These are phyloP conservation scores for Zoysia matrella DNA, from an alignment of 202 grass and related monocot genomes.

Conservation along the genomic window DNA sequence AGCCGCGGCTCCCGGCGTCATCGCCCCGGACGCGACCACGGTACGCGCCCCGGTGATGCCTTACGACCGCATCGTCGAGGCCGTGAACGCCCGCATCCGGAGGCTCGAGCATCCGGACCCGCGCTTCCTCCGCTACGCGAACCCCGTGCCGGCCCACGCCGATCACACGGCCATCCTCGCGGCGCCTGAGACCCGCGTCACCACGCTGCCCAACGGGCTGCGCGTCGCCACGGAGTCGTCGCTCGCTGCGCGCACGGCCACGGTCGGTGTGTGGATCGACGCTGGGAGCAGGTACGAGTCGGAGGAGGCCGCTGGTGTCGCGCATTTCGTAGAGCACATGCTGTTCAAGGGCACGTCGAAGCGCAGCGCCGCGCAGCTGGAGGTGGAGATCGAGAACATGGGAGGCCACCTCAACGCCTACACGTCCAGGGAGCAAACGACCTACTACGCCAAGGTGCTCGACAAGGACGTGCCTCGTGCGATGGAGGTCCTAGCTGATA, in stretches of 20 bases:
- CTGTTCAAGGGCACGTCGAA: slow-evolving; percentile 90
- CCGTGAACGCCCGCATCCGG: slow-evolving; percentile 67
- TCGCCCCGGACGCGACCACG: slow-evolving; percentile 41
- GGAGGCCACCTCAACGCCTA: slow-evolving; percentile 96
- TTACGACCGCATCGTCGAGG: slow-evolving; percentile 73
- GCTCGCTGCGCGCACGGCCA: slow-evolving; percentile 77
- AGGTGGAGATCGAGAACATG: slow-evolving; percentile 99
- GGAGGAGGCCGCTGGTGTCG: slow-evolving; percentile 73
- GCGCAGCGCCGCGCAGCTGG: slow-evolving; percentile 67
- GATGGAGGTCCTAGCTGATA: slow-evolving; percentile 76
- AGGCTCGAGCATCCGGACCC: slow-evolving; percentile 84
- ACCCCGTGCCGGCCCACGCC: slow-evolving; percentile 72
- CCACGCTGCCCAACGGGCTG: slow-evolving; percentile 84
- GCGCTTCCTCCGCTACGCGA: slow-evolving; percentile 96
- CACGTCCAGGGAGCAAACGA: slow-evolving; percentile 96
- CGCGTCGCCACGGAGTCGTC: slow-evolving; percentile 91
- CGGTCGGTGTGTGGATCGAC: slow-evolving; percentile 98
- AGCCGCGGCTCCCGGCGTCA: slow-evolving; percentile 36
- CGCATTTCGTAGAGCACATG: slow-evolving; percentile 99
- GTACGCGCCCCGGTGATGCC: slow-evolving; percentile 59
- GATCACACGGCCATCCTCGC: slow-evolving; percentile 81
- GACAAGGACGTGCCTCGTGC: slow-evolving; percentile 87
- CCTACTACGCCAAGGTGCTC: slow-evolving; percentile 92
- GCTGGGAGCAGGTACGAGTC: slow-evolving; percentile 89
- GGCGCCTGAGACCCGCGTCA: slow-evolving; percentile 84